Base-by-base conservation (phyloP, 352 stramenopile species). In the Halophytophthora batemanensis region DNA sequence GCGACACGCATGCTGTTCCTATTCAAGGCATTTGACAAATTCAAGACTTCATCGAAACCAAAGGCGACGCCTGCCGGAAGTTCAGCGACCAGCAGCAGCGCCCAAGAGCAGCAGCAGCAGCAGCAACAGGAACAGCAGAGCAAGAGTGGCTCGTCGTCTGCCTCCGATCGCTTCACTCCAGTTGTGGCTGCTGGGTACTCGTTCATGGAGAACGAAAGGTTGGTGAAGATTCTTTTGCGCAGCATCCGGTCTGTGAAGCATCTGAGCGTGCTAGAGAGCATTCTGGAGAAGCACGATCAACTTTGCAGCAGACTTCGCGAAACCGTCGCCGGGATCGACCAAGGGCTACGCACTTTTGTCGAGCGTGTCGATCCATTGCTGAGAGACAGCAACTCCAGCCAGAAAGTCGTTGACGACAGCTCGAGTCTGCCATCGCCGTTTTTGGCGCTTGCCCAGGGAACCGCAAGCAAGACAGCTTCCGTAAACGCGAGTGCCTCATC, bases 201-300 rank as follows among this genome's bases (percentile, higher is more conserved):
- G 2, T 80, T 93, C 15, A 69, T 81, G 53, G 82, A 94, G 46
- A 92, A 90, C 10, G 76, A 90, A 47, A 77, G 79, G 14, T 61
- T 94, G 22, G 72, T 83, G 15, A 77, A 70, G 37, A 87, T 90
- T 50, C 66, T 94, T 18, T 50, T 82, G 25, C 77, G 79, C 35
- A 94, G 75, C 52, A 76, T 92, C 42, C 71, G 74, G 36, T 77
- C 71, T 1, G 66, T 72, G n/a, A 60, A 76, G 36, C 73, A 74
- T 19, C 45, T 90, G 4, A 63, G 77, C 18, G 19, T 67, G 10
- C 60, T 94, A 4, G 63, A 85, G 31, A 45, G 21, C 2, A 57
- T 85, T 15, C 59, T 94, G 8, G 55, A 70, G 21, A 71, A 71
- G 14, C 72, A 90, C 41, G 76, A 77, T 21, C 53, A 61, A n/a